Conservation (phyloP, 441 rosid genomes). For the Adansonia rubrostipa region DNA sequence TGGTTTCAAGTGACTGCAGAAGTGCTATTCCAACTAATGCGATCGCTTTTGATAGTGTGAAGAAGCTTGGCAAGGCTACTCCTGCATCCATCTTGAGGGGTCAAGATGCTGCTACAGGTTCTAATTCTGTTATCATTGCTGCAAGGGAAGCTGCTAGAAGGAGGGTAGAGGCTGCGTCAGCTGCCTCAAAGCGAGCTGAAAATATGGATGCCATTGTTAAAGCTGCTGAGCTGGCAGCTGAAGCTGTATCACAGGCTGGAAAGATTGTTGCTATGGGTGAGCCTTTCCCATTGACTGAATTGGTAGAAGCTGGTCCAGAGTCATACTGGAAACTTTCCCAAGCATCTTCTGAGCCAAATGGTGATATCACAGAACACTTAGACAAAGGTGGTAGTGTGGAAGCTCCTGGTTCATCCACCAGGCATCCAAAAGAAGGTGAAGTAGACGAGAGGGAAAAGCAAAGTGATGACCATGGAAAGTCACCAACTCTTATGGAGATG, state of each 20-base stretch:
- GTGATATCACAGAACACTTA: conserved; percentile 31
- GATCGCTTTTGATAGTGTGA: conserved; percentile 39
- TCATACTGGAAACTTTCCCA: conserved; percentile 68
- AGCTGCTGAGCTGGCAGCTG: conserved; percentile 97
- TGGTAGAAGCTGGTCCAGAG: conserved; percentile 71
- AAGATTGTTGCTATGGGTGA: conserved; percentile 90
- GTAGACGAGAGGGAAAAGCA: conserved; percentile 39
- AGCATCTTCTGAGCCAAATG: conserved; percentile 47
- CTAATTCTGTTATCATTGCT: conserved; percentile 71
- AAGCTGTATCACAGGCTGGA: conserved; percentile 96
- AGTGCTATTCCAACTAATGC: conserved; percentile 39
- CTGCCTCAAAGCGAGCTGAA: conserved; percentile 92
- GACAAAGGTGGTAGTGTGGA: conserved; percentile 29
- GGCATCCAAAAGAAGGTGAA: conserved; percentile 39
- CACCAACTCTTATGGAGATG: conserved; percentile 42
- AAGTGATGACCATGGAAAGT: conserved; percentile 39
- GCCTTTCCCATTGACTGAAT: conserved; percentile 63
- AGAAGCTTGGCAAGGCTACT: conserved; percentile 49
- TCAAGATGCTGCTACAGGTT: conserved; percentile 52
- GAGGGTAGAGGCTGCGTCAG: conserved; percentile 93
- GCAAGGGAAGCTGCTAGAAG: conserved; percentile 93
- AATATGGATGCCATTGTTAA: conserved; percentile 90
- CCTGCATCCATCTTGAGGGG: conserved; percentile 70
- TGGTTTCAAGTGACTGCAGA: conserved; percentile 38
- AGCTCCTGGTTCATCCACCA: conserved; percentile 31